phyloP scores from a whole-genome alignment of 306 rosid species.

The Benincasa hispida region DNA sequence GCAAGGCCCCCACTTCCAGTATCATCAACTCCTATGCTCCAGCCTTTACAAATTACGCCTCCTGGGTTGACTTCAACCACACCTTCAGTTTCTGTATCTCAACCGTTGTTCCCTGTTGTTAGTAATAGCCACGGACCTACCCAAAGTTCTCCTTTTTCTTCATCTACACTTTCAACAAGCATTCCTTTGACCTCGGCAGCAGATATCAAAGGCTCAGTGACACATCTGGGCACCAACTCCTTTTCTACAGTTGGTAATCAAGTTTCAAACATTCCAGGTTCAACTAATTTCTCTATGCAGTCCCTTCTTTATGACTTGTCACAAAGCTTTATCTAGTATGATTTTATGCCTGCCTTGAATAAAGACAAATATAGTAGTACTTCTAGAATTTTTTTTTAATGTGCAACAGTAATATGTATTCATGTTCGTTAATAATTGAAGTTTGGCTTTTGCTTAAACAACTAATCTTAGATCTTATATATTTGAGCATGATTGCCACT shows the following conservation, averaged over 20 bases:
- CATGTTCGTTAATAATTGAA: not conserved
- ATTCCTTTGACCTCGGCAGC: conserved; percentile 31
- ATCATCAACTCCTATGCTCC: conserved; percentile 36
- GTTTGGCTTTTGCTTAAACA: not conserved
- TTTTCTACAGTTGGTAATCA: conserved; percentile 31
- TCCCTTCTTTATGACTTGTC: not conserved
- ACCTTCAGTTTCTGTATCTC: conserved; percentile 60
- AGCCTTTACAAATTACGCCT: conserved; percentile 51
- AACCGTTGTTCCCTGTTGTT: conserved; percentile 96
- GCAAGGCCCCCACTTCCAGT: conserved; percentile 53
- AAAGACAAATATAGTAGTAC: not conserved
- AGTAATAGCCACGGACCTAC: conserved; percentile 43
- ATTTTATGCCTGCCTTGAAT: not conserved
- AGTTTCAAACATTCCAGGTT: conserved; percentile 41
- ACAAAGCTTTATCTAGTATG: not conserved
- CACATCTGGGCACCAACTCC: conserved; percentile 36
- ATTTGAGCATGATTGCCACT: not conserved
- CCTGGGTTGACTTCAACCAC: conserved; percentile 75
- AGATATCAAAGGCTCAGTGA: conserved; percentile 32
- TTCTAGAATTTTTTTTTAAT: not conserved
- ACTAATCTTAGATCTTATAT: not conserved
- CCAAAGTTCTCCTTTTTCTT: conserved; percentile 56
- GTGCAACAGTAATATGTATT: not conserved
- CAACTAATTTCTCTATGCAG: not conserved
- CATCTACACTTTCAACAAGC: conserved; percentile 40